These are phyloP conservation scores for Sclerotinia glacialis DNA, from an alignment of 2,329 filamentous ascomycete genomes.

Conservation along the genomic window DNA sequence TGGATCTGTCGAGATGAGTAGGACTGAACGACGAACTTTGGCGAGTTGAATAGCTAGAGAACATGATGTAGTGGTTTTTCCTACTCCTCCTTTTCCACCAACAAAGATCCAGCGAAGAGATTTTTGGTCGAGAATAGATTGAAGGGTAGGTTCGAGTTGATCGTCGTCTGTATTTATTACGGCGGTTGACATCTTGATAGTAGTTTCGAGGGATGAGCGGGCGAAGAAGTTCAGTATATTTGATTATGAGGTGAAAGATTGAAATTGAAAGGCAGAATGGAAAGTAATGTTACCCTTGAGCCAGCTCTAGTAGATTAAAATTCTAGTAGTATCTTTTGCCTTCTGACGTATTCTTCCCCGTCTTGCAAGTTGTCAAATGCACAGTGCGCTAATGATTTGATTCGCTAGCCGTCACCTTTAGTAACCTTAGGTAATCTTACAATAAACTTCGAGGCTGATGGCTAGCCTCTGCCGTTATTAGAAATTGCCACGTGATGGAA, in stretches of 20 bases:
- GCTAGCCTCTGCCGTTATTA: neutral
- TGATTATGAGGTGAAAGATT: neutral
- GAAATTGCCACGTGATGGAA: neutral
- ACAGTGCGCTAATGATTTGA: slow-evolving; percentile 34
- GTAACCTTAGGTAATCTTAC: no score
- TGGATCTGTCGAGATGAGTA: slow-evolving; percentile 97
- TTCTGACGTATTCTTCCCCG: slow-evolving; percentile 24
- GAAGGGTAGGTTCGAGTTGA: slow-evolving; percentile 84
- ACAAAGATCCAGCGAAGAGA: slow-evolving; percentile 98
- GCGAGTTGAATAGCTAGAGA: slow-evolving; percentile 97
- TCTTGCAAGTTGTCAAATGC: slow-evolving; percentile 17
- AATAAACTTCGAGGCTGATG: neutral
- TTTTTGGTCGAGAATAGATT: slow-evolving; percentile 92
- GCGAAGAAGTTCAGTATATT: neutral
- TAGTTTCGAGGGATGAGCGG: neutral
- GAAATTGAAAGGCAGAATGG: neutral
- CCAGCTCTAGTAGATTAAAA: neutral
- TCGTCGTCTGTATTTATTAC: slow-evolving; percentile 63
- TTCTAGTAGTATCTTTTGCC: slow-evolving; percentile 18
- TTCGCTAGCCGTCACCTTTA: slow-evolving; percentile 19
- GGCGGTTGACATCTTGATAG: slow-evolving; percentile 43
- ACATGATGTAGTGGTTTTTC: slow-evolving; percentile 99
- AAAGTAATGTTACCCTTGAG: neutral
- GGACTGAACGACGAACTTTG: slow-evolving; percentile 88
- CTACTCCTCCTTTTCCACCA: slow-evolving; percentile 95